These are phyloP conservation scores for Aureobasidium sp. DNA, from an alignment of 2,329 filamentous ascomycete species.

Conservation along the genomic window DNA sequence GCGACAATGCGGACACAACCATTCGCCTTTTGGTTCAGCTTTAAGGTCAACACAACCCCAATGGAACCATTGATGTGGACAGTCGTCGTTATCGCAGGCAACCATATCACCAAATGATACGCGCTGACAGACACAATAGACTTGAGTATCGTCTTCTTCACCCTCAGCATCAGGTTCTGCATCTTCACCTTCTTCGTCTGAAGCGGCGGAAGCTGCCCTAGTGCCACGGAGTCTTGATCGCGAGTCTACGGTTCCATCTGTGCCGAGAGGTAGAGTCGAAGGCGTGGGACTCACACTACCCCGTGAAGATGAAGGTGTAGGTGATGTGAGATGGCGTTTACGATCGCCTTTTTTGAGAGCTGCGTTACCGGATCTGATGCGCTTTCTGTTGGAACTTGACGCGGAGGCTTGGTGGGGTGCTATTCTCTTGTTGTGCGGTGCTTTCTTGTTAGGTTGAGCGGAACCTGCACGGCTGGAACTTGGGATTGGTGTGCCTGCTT, in stretches of 20 bases:
- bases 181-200: conserved; percentile 21
- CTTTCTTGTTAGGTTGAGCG: conserved; percentile 41
- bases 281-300: conserved; percentile 25
- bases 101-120: conserved; percentile 86
- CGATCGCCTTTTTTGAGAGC: conserved; percentile 22
- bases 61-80: conserved; percentile 81
- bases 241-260: conserved; percentile 18
- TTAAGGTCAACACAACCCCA: conserved; percentile 53
- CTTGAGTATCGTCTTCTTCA: conserved; percentile 63
- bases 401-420: conserved; percentile 39
- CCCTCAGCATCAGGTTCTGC: conserved; percentile 45
- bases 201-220: conserved; percentile 5
- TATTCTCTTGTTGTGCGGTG: conserved; percentile 42
- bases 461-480: conserved; percentile 48
- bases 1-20: conserved; percentile 38
- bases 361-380: conserved; percentile 11
- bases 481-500: conserved; percentile 43
- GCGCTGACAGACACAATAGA: conserved; percentile 77
- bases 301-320: conserved; percentile 21
- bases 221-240: conserved; percentile 5
- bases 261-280: conserved; percentile 21
- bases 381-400: conserved; percentile 18
- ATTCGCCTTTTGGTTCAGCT: conserved; percentile 41
- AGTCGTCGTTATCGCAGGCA: conserved; percentile 75
- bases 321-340: conserved; percentile 24